Conservation (phyloP, 208 protist genomes). For the Trypanosoma vivax region DNA sequence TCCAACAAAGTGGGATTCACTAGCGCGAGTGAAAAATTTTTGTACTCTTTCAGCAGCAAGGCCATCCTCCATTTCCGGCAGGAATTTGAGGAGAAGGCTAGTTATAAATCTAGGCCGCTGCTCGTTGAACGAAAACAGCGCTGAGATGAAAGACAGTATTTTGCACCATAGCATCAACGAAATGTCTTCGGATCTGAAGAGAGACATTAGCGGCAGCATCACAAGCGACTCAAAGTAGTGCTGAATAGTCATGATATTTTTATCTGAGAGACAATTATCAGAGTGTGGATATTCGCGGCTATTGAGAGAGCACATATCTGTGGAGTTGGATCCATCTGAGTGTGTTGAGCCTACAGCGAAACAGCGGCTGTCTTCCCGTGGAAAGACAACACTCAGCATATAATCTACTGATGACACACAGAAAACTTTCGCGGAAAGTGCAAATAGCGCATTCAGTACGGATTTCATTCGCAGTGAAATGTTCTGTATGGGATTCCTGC, state of each 20-base stretch:
- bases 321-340: not conserved
- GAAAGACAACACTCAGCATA: conserved; percentile 5
- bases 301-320: conserved; percentile 16
- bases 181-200: conserved; percentile 12
- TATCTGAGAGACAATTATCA: conserved; percentile 2
- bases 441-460: conserved; percentile 18
- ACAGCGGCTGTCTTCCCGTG: not conserved
- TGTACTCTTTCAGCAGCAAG: not conserved
- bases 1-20: conserved; percentile 10
- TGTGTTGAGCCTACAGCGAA: not conserved
- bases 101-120: conserved; percentile 15
- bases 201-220: conserved; percentile 12
- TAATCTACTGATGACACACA: conserved; percentile 16
- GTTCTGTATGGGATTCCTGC: not conserved
- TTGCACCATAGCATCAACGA: conserved; percentile 19
- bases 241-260: conserved; percentile 9
- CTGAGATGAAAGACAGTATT: conserved; percentile 17
- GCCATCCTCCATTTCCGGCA: conserved; percentile 12
- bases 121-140: conserved; percentile 17
- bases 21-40: conserved; percentile 2
- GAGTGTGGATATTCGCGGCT: not conserved
- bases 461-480: conserved; percentile 4
- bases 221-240: conserved; percentile 16
- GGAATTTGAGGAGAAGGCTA: conserved; percentile 14
- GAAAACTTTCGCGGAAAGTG: conserved; percentile 4